Base-by-base conservation (phyloP, 345 rosid species). In the Firmiana major region DNA sequence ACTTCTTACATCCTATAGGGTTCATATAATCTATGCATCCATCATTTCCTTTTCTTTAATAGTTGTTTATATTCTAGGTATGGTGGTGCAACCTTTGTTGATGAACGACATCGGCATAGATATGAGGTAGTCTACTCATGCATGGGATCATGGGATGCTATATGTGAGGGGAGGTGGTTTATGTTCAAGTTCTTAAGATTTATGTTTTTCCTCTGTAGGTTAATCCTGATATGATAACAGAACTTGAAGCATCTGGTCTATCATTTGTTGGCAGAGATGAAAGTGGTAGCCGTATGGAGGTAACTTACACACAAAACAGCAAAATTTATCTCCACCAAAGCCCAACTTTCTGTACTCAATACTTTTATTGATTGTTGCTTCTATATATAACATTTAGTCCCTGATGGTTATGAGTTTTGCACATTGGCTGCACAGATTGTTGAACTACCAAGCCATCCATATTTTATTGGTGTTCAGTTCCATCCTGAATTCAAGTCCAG, bases 401-500 rank as follows among this genome's bases (percentile, higher is more conserved):
- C 40, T 21, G 5, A 40, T 74, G 15, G 11, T 75, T 34, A 38
- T 59, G 31, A 66, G 65, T 60, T 42, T 76, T 76, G 34, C 58
- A 6, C 70, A 55, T 76, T 63, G 40, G 70, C 59, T 82, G 83
- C 86, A 31, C 90, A 91, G 93, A 74, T 91, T 71, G 82, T 91
- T 42, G 93, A 91, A 80, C 79, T 91, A 57, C 82, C 79, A n/a
- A 82, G 75, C 31, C 93, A 89, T 85, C 93, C 93, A 11, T 91
- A 87, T 81, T 89, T 84, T 78, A 82, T 91, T 15, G 91, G 97
- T 75, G 92, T 76, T 80, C 99, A 95, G 87, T 95, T 92, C 83
- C 99, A 95, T 84, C 99, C 99, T 21, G 99, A 95, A 79, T 95
- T 91, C 77, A 95, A 95, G 81, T 95, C 99, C 71, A 89, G 98